Conservation (phyloP, 768 basidiomycete genomes). For the Leccinum arenicola region DNA sequence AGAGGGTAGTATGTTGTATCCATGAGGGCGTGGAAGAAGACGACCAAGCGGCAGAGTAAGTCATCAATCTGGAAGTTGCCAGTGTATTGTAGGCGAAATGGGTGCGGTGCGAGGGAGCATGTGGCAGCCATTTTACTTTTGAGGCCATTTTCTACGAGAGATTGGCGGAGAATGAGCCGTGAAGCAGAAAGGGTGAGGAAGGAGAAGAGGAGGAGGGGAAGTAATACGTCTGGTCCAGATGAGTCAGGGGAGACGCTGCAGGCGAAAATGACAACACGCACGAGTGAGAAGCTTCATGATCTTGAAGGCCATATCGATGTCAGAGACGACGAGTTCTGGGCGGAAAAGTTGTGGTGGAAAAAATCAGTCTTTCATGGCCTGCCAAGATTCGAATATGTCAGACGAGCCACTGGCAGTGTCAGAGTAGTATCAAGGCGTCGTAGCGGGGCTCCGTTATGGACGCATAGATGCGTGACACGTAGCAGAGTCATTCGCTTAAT, state of each 20-base stretch:
- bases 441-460: no score
- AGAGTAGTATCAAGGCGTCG: no score
- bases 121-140: slow-evolving; percentile 23
- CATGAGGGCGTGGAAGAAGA: slow-evolving; percentile 42
- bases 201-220: slow-evolving; percentile 22
- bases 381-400: neutral
- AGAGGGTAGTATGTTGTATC: slow-evolving; percentile 15
- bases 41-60: slow-evolving; percentile 42
- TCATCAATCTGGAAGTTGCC: slow-evolving; percentile 35
- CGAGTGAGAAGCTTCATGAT: slow-evolving; percentile 6
- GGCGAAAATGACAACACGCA: neutral
- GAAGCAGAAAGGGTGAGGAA: slow-evolving; percentile 10
- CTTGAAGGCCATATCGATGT: neutral
- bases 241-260: neutral
- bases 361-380: slow-evolving; percentile 4
- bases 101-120: slow-evolving; percentile 29
- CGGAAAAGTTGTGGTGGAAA: slow-evolving; percentile 7
- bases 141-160: slow-evolving; percentile 13
- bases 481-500: no score
- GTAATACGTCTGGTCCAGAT: slow-evolving; percentile 7
- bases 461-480: no score
- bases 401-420: neutral
- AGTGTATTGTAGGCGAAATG: slow-evolving; percentile 42
- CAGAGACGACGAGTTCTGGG: slow-evolving; percentile 9
- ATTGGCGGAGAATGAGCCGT: slow-evolving; percentile 13